phyloP scores from a whole-genome alignment of 179 eudicot species.

The Vitellaria paradoxa region DNA sequence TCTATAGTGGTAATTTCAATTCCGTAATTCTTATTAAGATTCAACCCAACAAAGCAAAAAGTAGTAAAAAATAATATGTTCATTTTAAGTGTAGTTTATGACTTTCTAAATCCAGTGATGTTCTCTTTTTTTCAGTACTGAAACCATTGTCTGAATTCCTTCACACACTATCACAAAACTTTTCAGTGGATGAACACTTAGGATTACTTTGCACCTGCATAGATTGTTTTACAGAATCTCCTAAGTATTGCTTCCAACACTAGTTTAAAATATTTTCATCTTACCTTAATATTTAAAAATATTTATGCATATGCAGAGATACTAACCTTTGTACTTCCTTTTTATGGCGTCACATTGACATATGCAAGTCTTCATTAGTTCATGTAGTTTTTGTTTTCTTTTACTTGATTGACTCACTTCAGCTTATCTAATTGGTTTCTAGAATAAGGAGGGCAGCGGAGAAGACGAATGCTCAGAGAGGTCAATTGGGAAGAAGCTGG shows the following conservation, averaged over 20 bases:
- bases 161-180: neutral
- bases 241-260: too few species aligned
- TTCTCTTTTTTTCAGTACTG: too few species aligned
- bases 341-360: neutral
- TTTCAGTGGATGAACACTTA: neutral
- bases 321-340: neutral
- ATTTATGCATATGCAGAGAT: too few species aligned
- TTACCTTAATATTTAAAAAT: neutral
- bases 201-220: neutral
- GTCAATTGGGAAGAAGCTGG: conserved; percentile 37
- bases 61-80: too few species aligned
- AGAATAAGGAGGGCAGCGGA: conserved; percentile 36
- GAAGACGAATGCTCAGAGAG: conserved; percentile 32
- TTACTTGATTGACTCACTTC: neutral
- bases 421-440: conserved; percentile 7
- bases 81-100: too few species aligned
- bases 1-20: too few species aligned
- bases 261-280: neutral
- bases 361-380: neutral
- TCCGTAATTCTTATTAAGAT: too few species aligned
- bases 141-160: neutral
- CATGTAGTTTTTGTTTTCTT: neutral
- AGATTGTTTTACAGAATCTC: neutral
- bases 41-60: too few species aligned
- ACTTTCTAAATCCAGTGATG: too few species aligned